A percentile compares a stretch with the other conserved stretches of the same genome.
Conservation (phyloP, 2,329 filamentous ascomycete species). For the Fusarium nisikadoi region DNA sequence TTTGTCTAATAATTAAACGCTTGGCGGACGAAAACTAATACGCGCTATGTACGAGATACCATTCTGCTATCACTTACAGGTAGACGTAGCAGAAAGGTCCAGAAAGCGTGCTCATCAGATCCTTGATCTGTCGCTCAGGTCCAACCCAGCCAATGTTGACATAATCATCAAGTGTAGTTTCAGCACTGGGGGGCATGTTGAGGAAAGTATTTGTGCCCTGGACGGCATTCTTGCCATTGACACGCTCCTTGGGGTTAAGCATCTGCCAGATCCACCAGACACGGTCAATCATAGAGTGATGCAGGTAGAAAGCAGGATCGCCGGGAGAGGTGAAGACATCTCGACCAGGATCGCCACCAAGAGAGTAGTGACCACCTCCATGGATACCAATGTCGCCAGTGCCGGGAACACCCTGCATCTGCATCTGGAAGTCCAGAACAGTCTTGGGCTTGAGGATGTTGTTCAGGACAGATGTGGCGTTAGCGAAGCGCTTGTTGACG, state of each 20-base stretch:
- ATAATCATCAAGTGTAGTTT: slow-evolving; percentile 44
- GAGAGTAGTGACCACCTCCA: slow-evolving; percentile 52
- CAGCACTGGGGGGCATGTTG: slow-evolving; percentile 35
- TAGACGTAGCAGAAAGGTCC: slow-evolving; percentile 51
- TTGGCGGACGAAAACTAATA: slow-evolving; percentile 1
- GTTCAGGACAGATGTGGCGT: slow-evolving; percentile 45
- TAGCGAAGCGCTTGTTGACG: slow-evolving; percentile 42
- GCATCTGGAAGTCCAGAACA: slow-evolving; percentile 56
- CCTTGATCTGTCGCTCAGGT: slow-evolving; percentile 44
- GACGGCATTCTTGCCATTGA: slow-evolving; percentile 32
- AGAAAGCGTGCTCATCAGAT: slow-evolving; percentile 47
- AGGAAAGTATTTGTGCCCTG: slow-evolving; percentile 43
- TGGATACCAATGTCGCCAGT: slow-evolving; percentile 49
- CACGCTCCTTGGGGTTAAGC: slow-evolving; percentile 42
- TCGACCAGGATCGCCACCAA: slow-evolving; percentile 55
- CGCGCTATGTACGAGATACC: neutral
- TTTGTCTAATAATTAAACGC: neutral
- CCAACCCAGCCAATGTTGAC: slow-evolving; percentile 44
- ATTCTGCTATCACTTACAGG: slow-evolving; percentile 31
- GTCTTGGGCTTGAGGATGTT: slow-evolving; percentile 52
- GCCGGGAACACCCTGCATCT: slow-evolving; percentile 54
- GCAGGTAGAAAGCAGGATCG: slow-evolving; percentile 51
- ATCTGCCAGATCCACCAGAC: slow-evolving; percentile 47
- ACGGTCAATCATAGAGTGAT: slow-evolving; percentile 47
- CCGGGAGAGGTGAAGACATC: slow-evolving; percentile 54